phyloP scores from a whole-genome alignment of 208 protist genomes.

The Trypanosoma cruzi region DNA sequence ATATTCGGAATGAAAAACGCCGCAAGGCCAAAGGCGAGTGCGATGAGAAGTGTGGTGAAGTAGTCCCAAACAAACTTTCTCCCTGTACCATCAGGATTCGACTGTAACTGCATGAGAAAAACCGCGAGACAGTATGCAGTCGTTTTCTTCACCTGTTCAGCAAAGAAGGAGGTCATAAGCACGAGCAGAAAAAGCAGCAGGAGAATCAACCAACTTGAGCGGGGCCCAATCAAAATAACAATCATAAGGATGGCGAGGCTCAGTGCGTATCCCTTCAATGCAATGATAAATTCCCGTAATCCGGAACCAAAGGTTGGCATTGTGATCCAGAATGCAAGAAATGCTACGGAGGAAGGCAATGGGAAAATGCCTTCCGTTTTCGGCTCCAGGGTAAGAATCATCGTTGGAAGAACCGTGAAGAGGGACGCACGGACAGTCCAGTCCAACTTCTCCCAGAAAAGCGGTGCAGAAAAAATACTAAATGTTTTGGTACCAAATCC shows the following conservation, averaged over 20 bases:
- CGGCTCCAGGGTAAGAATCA: slow-evolving; percentile 86
- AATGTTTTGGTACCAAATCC: slow-evolving; percentile 87
- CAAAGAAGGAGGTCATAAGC: slow-evolving; percentile 76
- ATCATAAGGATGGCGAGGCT: slow-evolving; percentile 70
- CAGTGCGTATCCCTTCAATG: slow-evolving; percentile 82
- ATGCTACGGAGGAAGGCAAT: slow-evolving; percentile 75
- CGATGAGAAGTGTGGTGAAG: slow-evolving; percentile 74
- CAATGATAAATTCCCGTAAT: slow-evolving; percentile 73
- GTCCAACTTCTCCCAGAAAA: slow-evolving; percentile 92
- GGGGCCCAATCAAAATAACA: slow-evolving; percentile 57
- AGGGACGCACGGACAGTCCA: slow-evolving; percentile 83
- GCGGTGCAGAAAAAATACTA: slow-evolving; percentile 72
- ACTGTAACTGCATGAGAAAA: slow-evolving; percentile 84
- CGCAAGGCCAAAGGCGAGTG: slow-evolving; percentile 68
- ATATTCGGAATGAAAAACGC: slow-evolving; percentile 88
- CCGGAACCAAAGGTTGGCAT: slow-evolving; percentile 88
- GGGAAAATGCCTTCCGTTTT: slow-evolving; percentile 64
- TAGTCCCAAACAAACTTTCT: slow-evolving; percentile 73
- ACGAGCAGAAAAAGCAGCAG: slow-evolving; percentile 82
- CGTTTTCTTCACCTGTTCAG: slow-evolving; percentile 90
- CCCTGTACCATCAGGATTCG: slow-evolving; percentile 46
- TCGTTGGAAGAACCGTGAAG: slow-evolving; percentile 86
- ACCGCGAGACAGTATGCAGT: slow-evolving; percentile 79
- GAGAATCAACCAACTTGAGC: slow-evolving; percentile 63
- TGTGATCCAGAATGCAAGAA: slow-evolving; percentile 91